Evolutionary conservation across 2,329 filamentous ascomycete genomes (phyloP), one percentile per base, ranked within the genome.

Genomic region (Dactylellina leptospora): DNA sequence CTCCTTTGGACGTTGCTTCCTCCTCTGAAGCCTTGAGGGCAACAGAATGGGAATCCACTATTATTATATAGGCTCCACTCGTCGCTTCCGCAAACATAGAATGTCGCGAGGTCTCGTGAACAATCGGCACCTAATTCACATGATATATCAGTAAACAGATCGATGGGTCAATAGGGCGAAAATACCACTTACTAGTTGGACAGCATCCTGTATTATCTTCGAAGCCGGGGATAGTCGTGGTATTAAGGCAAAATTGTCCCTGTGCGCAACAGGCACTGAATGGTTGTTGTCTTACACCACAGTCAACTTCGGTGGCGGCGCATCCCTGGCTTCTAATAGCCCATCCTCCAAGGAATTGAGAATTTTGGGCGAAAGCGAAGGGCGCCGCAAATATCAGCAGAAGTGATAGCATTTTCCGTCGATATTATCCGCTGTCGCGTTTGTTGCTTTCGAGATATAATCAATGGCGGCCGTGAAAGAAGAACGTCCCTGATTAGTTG

Each of bases 131-230:
- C 63, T 69, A 40, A 16, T 10, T 56, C 11, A 18, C 8, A 22
- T 38, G n/a, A 25, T 22, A 10, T 47, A 11, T 59, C 20, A 59
- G 25, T 3, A 20, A n/a, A 11, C 23, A 33, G n/a, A n/a, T 25
- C 36, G 11, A 16, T n/a, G 11, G 8, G 13, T 40, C 18, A 40
- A 11, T 9, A 38, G 33, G 16, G 33, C 3, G 3, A 38, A n/a
- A 13, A 38, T 10, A 38, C 3, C 3, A 59, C 63, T n/a, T 55
- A 61, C 63, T 20, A 28, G 55, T 70, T 23, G 55, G 48, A 42
- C 63, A 70, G 22, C 63, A 70, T 22, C 55, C 63, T 9, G 63
- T 70, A 44, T 70, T 70, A 4, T 70, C 47, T 22, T 50, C 48
- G 23, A 40, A 61, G 4, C 55, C 55, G 25, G n/a, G 28, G 6